Conservation (phyloP, 176 grass and related monocot species). For the Aegilops umbellulata region DNA sequence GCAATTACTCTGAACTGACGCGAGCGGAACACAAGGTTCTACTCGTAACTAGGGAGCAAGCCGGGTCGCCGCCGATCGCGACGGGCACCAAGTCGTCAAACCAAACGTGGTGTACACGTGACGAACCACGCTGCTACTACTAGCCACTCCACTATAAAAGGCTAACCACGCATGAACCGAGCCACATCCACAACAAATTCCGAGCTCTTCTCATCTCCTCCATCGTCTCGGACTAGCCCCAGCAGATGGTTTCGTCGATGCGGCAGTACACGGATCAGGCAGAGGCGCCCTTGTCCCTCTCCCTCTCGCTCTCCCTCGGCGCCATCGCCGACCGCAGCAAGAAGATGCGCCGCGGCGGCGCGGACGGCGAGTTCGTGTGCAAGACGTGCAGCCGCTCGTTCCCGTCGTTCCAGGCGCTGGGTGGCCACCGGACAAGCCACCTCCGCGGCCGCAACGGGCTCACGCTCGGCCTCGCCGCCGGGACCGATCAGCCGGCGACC, state of each 20-base stretch:
- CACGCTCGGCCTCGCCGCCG: neutral
- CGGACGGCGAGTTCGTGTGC: conserved; percentile 41
- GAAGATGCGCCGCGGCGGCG: neutral
- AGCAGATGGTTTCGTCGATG: neutral
- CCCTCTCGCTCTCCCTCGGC: conserved; percentile 24
- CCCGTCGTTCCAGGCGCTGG: conserved; percentile 57
- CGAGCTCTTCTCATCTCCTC: neutral
- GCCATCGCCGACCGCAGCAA: neutral
- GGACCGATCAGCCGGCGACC: neutral
- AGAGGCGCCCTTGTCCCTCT: neutral
- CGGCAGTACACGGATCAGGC: neutral
- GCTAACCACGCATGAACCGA: too few species aligned
- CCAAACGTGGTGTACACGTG: too few species aligned
- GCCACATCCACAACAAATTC: neutral
- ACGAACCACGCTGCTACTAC: too few species aligned
- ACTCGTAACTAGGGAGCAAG: too few species aligned
- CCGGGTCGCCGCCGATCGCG: neutral
- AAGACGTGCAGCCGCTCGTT: conserved; percentile 61
- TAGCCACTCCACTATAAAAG: neutral
- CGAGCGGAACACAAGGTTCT: too few species aligned
- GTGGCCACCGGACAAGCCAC: conserved; percentile 61
- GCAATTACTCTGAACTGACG: too few species aligned
- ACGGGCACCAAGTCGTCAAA: too few species aligned
- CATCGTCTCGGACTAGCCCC: neutral
- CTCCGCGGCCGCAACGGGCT: conserved; percentile 41